Percentiles rank a stretch among this genome's conserved stretches.
These are phyloP conservation scores for Daldinia concentrica DNA, from an alignment of 495 filamentous ascomycete species.

Conservation along the genomic window DNA sequence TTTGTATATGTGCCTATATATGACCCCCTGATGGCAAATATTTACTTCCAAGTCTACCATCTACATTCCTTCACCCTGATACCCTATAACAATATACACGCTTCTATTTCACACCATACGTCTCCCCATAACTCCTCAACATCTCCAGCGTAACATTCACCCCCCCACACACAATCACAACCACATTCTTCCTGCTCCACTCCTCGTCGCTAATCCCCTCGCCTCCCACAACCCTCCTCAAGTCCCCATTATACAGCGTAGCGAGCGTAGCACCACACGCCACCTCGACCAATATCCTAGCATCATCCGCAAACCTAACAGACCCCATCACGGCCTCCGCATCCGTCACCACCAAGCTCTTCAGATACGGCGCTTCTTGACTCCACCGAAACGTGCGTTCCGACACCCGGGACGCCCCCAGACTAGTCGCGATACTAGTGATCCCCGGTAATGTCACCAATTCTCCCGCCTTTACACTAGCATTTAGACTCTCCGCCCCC, in stretches of 20 bases:
- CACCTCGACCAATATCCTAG: slow-evolving; percentile 80
- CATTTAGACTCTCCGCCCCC: slow-evolving; percentile 77
- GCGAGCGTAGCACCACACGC: slow-evolving; percentile 83
- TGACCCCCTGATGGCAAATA: background rate
- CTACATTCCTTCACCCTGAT: slow-evolving; percentile 2
- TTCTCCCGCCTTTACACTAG: slow-evolving; percentile 65
- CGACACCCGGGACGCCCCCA: slow-evolving; percentile 80
- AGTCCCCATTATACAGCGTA: slow-evolving; percentile 69
- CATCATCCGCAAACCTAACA: slow-evolving; percentile 81
- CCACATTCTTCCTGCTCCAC: slow-evolving; percentile 71
- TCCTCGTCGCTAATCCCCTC: slow-evolving; percentile 59
- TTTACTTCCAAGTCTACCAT: background rate
- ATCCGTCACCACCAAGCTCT: slow-evolving; percentile 77
- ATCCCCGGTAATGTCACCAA: slow-evolving; percentile 76
- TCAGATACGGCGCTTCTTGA: slow-evolving; percentile 51
- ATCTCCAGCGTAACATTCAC: slow-evolving; percentile 75
- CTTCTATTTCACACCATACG: slow-evolving; percentile 52
- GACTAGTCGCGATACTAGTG: slow-evolving; percentile 79
- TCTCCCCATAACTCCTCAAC: slow-evolving; percentile 68
- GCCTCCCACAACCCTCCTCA: slow-evolving; percentile 69
- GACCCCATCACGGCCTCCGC: slow-evolving; percentile 81
- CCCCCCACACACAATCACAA: slow-evolving; percentile 89
- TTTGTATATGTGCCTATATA: too few relatives aligned
- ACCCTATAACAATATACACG: background rate
- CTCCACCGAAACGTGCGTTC: slow-evolving; percentile 74